Percentiles rank a stretch among this genome's conserved stretches.
phyloP scores from a whole-genome alignment of 768 basidiomycete genomes.

The Leccinum truebloodii region DNA sequence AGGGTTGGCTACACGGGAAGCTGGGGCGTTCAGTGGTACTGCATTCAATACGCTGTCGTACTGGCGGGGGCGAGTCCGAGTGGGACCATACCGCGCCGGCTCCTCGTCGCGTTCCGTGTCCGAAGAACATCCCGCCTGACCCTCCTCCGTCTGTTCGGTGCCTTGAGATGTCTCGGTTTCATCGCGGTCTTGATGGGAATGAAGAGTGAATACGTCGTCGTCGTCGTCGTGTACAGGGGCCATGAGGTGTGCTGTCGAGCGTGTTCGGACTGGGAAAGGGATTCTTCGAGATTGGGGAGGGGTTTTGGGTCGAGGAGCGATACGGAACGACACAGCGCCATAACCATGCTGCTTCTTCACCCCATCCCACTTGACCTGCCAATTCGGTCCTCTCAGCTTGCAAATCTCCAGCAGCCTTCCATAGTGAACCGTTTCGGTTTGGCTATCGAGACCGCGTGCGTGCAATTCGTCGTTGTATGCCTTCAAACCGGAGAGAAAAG shows the following conservation, averaged over 20 bases:
- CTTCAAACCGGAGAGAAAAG: constrained; percentile 80
- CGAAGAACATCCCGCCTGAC: constrained; percentile 11
- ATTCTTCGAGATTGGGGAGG: constrained; percentile 21
- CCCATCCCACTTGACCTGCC: constrained; percentile 79
- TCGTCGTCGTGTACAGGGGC: constrained; percentile 37
- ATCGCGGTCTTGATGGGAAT: constrained; percentile 44
- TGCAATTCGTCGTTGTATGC: constrained; percentile 80
- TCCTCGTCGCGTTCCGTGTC: constrained; percentile 27
- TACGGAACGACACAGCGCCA: constrained; percentile 21
- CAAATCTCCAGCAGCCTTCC: constrained; percentile 81
- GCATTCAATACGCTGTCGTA: constrained; percentile 11
- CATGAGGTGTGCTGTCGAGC: constrained; percentile 25
- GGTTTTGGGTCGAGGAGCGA: constrained; percentile 14
- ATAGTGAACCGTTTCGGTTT: constrained; percentile 78
- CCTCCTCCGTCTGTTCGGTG: constrained; percentile 18
- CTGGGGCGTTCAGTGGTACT: constrained; percentile 9
- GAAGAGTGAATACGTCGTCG: constrained; percentile 43
- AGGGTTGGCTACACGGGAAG: constrained; percentile 20
- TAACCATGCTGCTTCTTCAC: constrained; percentile 61
- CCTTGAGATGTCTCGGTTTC: constrained; percentile 22
- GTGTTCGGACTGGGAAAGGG: constrained; percentile 22
- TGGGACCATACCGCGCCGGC: constrained; percentile 5
- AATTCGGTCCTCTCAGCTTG: constrained; percentile 75
- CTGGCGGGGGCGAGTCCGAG: constrained; percentile 10
- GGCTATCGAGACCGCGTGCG: constrained; percentile 73